A percentile compares a stretch with the other conserved stretches of the same genome.
These are phyloP conservation scores for Scheffersomyces parashehatae DNA, from an alignment of 1,139 yeast species.

Conservation along the genomic window DNA sequence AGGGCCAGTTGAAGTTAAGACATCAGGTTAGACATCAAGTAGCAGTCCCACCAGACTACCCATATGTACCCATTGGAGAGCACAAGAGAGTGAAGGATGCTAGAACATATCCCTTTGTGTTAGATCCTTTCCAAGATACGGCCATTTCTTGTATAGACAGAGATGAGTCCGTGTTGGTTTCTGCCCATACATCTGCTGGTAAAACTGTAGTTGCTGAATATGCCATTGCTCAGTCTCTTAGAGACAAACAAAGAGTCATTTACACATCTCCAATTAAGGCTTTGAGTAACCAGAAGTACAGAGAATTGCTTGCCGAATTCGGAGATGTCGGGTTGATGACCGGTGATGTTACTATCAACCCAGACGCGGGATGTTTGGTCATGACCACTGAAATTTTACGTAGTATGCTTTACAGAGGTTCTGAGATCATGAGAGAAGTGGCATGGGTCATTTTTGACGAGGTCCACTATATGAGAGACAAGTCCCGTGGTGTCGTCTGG, in stretches of 20 bases:
- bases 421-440: conserved; percentile 94
- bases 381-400: conserved; percentile 97
- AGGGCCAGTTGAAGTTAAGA: conserved; percentile 64
- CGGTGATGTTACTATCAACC: conserved; percentile 96
- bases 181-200: conserved; percentile 99
- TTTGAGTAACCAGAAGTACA: conserved; percentile 89
- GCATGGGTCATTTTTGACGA: conserved; percentile 97
- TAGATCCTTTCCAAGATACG: conserved; percentile 96
- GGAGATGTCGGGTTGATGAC: conserved; percentile 98
- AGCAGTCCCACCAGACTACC: conserved; percentile 89
- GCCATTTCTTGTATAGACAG: conserved; percentile 93
- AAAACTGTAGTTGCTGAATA: conserved; percentile 98
- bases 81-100: conserved; percentile 78
- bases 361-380: conserved; percentile 94
- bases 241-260: conserved; percentile 90
- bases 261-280: conserved; percentile 98
- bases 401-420: conserved; percentile 90
- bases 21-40: conserved; percentile 98
- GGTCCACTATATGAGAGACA: conserved; percentile 94
- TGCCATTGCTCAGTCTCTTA: conserved; percentile 91
- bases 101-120: conserved; percentile 82
- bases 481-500: conserved; percentile 98
- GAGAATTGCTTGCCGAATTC: conserved; percentile 89
- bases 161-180: conserved; percentile 92
- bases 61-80: conserved; percentile 83